These are phyloP conservation scores for Tuber aestivum DNA, from an alignment of 495 filamentous ascomycete genomes.

Conservation along the genomic window DNA sequence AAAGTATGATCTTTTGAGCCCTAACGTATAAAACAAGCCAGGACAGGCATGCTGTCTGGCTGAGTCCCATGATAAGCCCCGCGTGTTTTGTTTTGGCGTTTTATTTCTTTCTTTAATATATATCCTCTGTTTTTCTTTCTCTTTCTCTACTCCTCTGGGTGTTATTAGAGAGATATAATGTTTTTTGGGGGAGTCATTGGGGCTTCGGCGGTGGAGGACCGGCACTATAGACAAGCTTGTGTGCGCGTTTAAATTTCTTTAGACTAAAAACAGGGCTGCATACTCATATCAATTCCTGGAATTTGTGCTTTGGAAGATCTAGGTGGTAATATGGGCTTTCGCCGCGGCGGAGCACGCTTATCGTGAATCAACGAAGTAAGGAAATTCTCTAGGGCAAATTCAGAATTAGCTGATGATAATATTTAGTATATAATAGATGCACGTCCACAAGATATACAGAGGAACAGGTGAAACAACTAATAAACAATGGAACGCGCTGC, in stretches of 20 bases:
- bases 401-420: neutral
- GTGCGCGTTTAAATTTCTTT: neutral
- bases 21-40: conserved; percentile 58
- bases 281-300: neutral
- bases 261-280: neutral
- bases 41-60: neutral
- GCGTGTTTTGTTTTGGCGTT: neutral
- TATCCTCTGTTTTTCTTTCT: neutral
- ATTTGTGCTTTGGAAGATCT: neutral
- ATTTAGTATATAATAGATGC: no score
- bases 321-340: neutral
- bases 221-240: neutral
- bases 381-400: neutral
- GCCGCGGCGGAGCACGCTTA: neutral
- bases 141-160: neutral
- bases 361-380: neutral
- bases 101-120: neutral
- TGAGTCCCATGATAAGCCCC: neutral
- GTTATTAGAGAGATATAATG: neutral
- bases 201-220: neutral
- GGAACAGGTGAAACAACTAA: no score
- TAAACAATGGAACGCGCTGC: no score
- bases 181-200: neutral
- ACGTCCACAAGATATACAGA: no score
- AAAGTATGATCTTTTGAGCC: conserved; percentile 73